Evolutionary conservation across 805 yeast species (phyloP).

Genomic region (Yamadazyma takamatsuzukensis): DNA sequence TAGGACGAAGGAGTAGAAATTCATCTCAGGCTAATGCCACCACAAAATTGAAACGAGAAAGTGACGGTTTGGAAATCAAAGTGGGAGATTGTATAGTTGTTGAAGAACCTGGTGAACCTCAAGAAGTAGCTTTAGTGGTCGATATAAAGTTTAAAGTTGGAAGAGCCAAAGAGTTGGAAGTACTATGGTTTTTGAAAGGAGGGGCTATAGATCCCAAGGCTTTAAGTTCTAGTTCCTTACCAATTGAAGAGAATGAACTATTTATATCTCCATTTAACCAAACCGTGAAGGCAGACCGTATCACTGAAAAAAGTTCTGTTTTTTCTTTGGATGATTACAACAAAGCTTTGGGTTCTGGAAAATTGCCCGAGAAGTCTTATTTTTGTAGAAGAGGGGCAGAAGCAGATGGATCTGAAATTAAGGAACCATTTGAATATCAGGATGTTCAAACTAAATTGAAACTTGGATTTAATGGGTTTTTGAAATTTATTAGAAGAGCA

Average conservation of each 20-base stretch:
- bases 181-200: conserved; percentile 43
- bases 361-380: conserved; percentile 32
- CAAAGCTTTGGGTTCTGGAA: conserved; percentile 25
- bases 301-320: conserved; percentile 40
- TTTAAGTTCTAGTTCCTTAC: too few species aligned
- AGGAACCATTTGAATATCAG: conserved; percentile 38
- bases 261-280: conserved; percentile 51
- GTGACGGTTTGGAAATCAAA: conserved; percentile 46
- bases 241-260: conserved; percentile 37
- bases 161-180: conserved; percentile 45
- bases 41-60: conserved; percentile 37
- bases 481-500: conserved; percentile 23
- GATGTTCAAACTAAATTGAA: conserved; percentile 21
- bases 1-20: too few species aligned
- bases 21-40: too few species aligned
- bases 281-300: conserved; percentile 39
- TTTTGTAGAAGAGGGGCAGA: conserved; percentile 44
- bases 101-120: conserved; percentile 25
- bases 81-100: conserved; percentile 53
- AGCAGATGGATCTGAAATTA: conserved; percentile 26
- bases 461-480: conserved; percentile 25
- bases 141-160: conserved; percentile 51
- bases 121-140: conserved; percentile 38
- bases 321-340: conserved; percentile 33
- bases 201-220: conserved; percentile 32